phyloP scores from a whole-genome alignment of 2,329 filamentous ascomycete species.

The Neocatenulostroma microsporum region DNA sequence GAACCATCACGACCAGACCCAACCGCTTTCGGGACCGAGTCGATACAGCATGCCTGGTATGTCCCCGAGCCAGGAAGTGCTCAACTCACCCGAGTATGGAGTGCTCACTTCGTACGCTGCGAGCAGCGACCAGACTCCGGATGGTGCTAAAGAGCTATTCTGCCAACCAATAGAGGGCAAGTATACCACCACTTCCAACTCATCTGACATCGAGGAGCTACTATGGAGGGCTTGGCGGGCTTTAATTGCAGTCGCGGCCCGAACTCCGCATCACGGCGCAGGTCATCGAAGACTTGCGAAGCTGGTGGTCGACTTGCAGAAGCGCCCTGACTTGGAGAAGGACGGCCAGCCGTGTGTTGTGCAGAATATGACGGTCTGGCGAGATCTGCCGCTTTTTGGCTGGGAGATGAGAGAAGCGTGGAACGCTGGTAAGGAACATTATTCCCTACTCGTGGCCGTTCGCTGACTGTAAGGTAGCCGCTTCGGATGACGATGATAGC shows the following conservation, averaged over 20 bases:
- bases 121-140: too few species aligned
- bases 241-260: too few species aligned
- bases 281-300: not conserved
- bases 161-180: too few species aligned
- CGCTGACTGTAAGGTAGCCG: constrained; percentile 10
- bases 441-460: not conserved
- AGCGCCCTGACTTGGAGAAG: constrained; percentile 13
- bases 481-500: constrained; percentile 14
- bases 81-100: too few species aligned
- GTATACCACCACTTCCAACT: too few species aligned
- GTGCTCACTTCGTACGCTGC: too few species aligned
- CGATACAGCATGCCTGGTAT: too few species aligned
- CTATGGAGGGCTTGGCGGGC: too few species aligned
- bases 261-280: not conserved
- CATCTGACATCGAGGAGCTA: not conserved
- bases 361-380: constrained; percentile 21
- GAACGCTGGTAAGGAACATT: constrained; percentile 22
- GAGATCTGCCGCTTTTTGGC: constrained; percentile 24
- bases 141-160: too few species aligned
- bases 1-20: too few species aligned
- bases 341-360: constrained; percentile 16
- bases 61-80: too few species aligned
- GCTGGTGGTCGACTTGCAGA: constrained; percentile 14
- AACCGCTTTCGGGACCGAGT: too few species aligned
- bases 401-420: constrained; percentile 25